A percentile compares a stretch with the other conserved stretches of the same genome.
These are phyloP conservation scores for Nitzschia putrida DNA, from an alignment of 108 stramenopile species.

Conservation along the genomic window DNA sequence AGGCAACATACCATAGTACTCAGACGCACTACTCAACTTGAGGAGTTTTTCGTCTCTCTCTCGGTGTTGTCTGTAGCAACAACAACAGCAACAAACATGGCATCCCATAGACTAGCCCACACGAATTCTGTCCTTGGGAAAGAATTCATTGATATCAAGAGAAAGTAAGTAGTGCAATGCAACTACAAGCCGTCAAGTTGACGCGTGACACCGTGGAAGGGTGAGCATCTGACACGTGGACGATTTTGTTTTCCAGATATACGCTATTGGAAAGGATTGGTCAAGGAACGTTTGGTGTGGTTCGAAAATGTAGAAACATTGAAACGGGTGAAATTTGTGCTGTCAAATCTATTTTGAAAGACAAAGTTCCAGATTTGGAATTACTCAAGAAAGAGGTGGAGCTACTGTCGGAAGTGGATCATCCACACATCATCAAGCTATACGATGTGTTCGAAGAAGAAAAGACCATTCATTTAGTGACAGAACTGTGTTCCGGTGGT, in stretches of 20 bases:
- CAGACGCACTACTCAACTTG: not conserved
- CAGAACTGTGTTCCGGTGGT: conserved; percentile 79
- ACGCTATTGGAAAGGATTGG: conserved; percentile 16
- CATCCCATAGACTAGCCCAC: not conserved
- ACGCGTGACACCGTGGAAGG: too few species aligned
- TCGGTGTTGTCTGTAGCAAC: not conserved
- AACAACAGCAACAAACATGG: not conserved
- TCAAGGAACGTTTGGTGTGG: conserved; percentile 31
- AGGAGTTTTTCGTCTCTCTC: not conserved
- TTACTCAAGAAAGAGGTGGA: conserved; percentile 43
- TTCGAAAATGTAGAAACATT: conserved; percentile 13
- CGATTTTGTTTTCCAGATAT: conserved; percentile 10
- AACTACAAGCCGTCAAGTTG: not conserved
- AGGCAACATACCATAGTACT: too few species aligned
- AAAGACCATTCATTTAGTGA: conserved; percentile 66
- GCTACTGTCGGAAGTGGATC: conserved; percentile 53
- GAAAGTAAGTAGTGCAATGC: not conserved
- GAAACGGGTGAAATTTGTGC: conserved; percentile 23
- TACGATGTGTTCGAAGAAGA: conserved; percentile 75
- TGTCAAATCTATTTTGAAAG: conserved; percentile 50
- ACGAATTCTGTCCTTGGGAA: not conserved
- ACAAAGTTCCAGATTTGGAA: conserved; percentile 29
- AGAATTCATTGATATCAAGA: not conserved
- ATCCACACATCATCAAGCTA: conserved; percentile 77
- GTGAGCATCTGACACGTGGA: not conserved